Evolutionary conservation across 2,329 filamentous ascomycete species (phyloP), one percentile per base, ranked within the genome.

Genomic region (Nectriaceae sp.): DNA sequence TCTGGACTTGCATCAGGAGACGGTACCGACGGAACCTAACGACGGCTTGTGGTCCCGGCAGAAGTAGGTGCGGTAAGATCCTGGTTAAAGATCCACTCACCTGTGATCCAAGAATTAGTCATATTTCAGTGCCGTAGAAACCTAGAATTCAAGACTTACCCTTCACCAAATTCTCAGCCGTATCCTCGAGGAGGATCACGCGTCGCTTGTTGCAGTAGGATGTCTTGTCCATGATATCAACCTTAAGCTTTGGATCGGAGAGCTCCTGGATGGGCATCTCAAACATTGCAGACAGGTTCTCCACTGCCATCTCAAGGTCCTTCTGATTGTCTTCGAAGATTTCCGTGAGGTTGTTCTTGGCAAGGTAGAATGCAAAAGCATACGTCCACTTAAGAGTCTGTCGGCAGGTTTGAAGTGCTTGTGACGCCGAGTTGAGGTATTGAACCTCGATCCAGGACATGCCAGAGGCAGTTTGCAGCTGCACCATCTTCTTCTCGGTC

Each of bases 381-480:
- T 99, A 99, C 0, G 94, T 99, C 94, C 94, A 99, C 74, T 99
- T 99, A 4, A 99, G 78, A 0, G 94, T 99, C 73, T 97, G 93
- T n/a, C 94, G 89, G 70, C 94, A 99, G 40, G 90, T 91, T 73
- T 97, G 93, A 15, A 99, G 80, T 3, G 93, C 90, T 66, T 96
- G 90, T 0, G 92, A 96, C 0, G 94, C 94, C 2, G 89, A 87
- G 64, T 96, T 90, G 19, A 99, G 82, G 67, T 97, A 99, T 66
- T 99, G 94, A 5, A 99, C 94, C 68, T 99, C 94, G 50, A 99
- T 99, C 94, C 94, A 99, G 0, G 92, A 97, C 84, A 99, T 91
- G 54, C 90, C 91, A 0, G 93, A 97, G 21, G 90, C 85, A 33
- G 89, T 91, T 70, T 99, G 94, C 37, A 99, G 79, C 68, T 94